phyloP scores from a whole-genome alignment of 345 rosid species.

The Arabis hirsuta region DNA sequence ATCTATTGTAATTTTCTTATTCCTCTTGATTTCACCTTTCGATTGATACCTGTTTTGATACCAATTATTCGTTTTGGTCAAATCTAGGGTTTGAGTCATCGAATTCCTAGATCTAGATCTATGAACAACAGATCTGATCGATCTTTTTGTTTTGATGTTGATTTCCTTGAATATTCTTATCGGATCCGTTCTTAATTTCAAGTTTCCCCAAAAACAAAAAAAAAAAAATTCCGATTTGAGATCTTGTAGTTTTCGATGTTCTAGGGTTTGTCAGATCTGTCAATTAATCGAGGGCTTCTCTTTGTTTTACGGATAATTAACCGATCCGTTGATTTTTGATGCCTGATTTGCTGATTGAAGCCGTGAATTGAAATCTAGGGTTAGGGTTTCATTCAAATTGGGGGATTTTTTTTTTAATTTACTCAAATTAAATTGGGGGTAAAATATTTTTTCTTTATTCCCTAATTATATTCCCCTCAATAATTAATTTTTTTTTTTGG shows the following conservation, averaged over 20 bases:
- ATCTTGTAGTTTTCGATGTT: constrained; percentile 19
- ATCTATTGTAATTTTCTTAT: constrained; percentile 36
- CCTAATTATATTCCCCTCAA: neutral
- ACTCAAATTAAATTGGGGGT: constrained; percentile 37
- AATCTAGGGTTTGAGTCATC: constrained; percentile 38
- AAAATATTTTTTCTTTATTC: constrained; percentile 6
- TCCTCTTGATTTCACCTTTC: constrained; percentile 34
- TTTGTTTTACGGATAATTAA: neutral
- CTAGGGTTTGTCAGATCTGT: constrained; percentile 41
- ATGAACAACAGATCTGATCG: constrained; percentile 35
- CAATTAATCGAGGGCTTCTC: constrained; percentile 32
- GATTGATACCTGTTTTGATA: constrained; percentile 40
- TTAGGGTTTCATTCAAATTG: constrained; percentile 50
- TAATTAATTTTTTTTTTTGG: neutral
- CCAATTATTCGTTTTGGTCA: constrained; percentile 34
- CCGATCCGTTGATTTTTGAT: constrained; percentile 4
- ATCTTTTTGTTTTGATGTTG: constrained; percentile 1
- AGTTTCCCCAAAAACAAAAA: constrained; percentile 10
- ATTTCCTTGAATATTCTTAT: neutral
- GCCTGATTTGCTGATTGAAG: constrained; percentile 31
- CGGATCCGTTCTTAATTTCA: constrained; percentile 31
- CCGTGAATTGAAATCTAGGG: constrained; percentile 50
- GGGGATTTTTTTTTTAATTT: constrained; percentile 38
- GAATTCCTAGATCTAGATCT: constrained; percentile 34
- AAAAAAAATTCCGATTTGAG: neutral